These are phyloP conservation scores for Byssothecium circinans DNA, from an alignment of 2,329 filamentous ascomycete genomes.

Conservation along the genomic window DNA sequence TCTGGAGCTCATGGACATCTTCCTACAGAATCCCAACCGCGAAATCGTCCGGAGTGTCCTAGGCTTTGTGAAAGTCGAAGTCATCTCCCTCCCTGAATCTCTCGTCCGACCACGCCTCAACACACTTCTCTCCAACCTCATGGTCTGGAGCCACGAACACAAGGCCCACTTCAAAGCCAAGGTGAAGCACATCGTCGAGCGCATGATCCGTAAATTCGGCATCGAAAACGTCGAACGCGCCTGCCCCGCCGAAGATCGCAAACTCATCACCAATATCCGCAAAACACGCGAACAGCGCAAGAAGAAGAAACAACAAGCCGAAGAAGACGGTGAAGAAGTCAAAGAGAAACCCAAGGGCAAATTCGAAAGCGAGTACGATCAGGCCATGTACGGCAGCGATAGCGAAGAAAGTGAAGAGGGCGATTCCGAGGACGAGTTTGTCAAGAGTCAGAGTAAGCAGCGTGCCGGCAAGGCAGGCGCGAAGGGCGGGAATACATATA, in stretches of 20 bases:
- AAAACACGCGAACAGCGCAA: slow-evolving; percentile 92
- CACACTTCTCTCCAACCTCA: slow-evolving; percentile 81
- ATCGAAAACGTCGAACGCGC: slow-evolving; percentile 76
- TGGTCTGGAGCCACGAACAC: slow-evolving; percentile 97
- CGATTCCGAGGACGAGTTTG: slow-evolving; percentile 41
- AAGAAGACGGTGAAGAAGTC: slow-evolving; percentile 56
- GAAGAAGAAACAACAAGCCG: slow-evolving; percentile 75
- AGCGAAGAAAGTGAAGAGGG: slow-evolving; percentile 61
- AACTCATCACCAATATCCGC: slow-evolving; percentile 89
- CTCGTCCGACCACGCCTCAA: slow-evolving; percentile 77
- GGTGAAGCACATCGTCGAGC: slow-evolving; percentile 96
- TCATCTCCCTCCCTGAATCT: slow-evolving; percentile 79
- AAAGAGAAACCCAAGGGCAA: slow-evolving; percentile 55
- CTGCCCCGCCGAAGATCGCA: slow-evolving; percentile 83
- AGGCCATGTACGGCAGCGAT: slow-evolving; percentile 79
- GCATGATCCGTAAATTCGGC: slow-evolving; percentile 89
- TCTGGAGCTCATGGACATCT: slow-evolving; percentile 92
- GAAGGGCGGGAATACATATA: slow-evolving; percentile 69
- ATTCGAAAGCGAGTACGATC: slow-evolving; percentile 92
- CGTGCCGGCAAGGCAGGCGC: slow-evolving; percentile 32
- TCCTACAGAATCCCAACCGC: slow-evolving; percentile 92
- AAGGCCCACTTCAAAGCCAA: slow-evolving; percentile 96
- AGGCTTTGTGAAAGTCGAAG: slow-evolving; percentile 94
- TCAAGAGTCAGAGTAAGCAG: slow-evolving; percentile 35
- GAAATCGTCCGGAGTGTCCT: slow-evolving; percentile 95